Evolutionary conservation across 306 rosid species (phyloP).

Genomic region (Pueraria montana): DNA sequence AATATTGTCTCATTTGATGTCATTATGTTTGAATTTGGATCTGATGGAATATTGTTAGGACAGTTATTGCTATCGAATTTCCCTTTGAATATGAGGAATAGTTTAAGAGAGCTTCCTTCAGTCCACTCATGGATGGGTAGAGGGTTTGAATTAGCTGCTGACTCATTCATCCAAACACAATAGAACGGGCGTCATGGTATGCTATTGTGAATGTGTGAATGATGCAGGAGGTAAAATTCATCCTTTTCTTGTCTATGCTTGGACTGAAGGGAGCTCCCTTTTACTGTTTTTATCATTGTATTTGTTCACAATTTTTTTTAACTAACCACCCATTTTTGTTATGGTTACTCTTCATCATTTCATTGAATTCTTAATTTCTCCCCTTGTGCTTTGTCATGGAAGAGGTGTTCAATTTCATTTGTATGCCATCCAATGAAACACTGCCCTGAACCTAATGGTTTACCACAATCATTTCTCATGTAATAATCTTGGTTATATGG

Average conservation of each 20-base stretch:
- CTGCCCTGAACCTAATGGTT: too few species aligned
- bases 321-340: too few species aligned
- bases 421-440: too few species aligned
- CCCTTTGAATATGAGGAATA: constrained; percentile 10
- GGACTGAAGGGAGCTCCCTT: constrained; percentile 99
- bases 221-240: constrained; percentile 87
- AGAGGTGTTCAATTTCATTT: too few species aligned
- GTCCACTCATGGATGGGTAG: constrained; percentile 89
- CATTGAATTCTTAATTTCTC: too few species aligned
- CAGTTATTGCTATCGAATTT: neutral
- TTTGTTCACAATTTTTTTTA: too few species aligned
- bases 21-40: constrained; percentile 3
- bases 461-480: too few species aligned
- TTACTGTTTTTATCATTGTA: neutral
- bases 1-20: neutral
- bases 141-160: constrained; percentile 87
- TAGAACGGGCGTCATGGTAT: constrained; percentile 51
- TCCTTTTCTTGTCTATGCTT: constrained; percentile 79
- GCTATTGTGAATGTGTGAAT: constrained; percentile 91
- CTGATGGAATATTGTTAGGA: neutral
- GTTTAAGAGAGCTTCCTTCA: constrained; percentile 90
- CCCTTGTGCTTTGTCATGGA: too few species aligned
- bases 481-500: too few species aligned
- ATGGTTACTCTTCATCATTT: too few species aligned
- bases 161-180: constrained; percentile 95